phyloP scores from a whole-genome alignment of 352 stramenopile genomes.

The Plasmopara muralis region DNA sequence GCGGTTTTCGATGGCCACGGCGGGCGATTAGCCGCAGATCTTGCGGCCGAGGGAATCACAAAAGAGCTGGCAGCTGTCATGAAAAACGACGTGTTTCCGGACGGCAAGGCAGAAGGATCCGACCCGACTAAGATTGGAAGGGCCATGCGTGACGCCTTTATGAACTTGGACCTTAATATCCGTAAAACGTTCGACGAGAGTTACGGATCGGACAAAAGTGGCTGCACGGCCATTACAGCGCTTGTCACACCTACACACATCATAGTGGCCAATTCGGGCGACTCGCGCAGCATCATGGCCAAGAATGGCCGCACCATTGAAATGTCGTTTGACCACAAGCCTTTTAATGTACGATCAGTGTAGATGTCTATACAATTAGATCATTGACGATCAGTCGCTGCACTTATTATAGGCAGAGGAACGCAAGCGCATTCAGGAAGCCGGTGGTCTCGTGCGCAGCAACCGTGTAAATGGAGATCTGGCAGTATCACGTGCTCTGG shows the following conservation, averaged over 20 bases:
- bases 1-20: slow-evolving; percentile 79
- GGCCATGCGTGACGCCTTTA: slow-evolving; percentile 53
- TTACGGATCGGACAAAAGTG: slow-evolving; percentile 57
- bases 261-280: slow-evolving; percentile 73
- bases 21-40: slow-evolving; percentile 46
- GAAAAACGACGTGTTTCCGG: slow-evolving; percentile 31
- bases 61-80: slow-evolving; percentile 32
- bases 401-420: slow-evolving; percentile 38
- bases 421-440: slow-evolving; percentile 59
- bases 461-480: slow-evolving; percentile 82
- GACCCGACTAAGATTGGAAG: slow-evolving; percentile 51
- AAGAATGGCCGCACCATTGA: slow-evolving; percentile 46
- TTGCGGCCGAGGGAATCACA: slow-evolving; percentile 39
- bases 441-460: slow-evolving; percentile 58
- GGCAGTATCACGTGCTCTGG: slow-evolving; percentile 69
- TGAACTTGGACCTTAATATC: slow-evolving; percentile 61
- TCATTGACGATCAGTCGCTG: neutral
- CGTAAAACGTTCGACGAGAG: slow-evolving; percentile 37
- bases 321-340: slow-evolving; percentile 90
- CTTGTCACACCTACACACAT: slow-evolving; percentile 64
- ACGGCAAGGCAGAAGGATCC: slow-evolving; percentile 23
- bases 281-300: slow-evolving; percentile 70
- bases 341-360: slow-evolving; percentile 59
- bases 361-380: neutral
- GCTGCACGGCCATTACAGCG: slow-evolving; percentile 70